Evolutionary conservation across 768 basidiomycete genomes (phyloP).

Genomic region (Phlebiopsis gigantea): DNA sequence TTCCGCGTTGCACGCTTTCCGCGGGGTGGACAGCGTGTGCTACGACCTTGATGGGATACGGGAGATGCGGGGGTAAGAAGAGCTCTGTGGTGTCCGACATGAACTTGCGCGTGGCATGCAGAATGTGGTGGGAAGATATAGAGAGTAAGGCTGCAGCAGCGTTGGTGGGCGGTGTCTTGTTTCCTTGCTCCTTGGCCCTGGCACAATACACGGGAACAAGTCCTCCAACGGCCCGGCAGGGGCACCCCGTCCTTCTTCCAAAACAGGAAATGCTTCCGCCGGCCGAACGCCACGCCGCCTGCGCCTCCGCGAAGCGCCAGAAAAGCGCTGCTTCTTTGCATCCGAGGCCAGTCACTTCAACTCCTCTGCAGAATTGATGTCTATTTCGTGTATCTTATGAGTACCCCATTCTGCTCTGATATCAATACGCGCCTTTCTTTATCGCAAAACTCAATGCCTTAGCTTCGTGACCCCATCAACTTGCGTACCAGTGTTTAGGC

Average conservation of each 20-base stretch:
- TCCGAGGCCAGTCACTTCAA: too few species aligned
- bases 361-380: too few species aligned
- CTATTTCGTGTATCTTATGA: too few species aligned
- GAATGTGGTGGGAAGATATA: background rate
- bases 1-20: slow-evolving; percentile 56
- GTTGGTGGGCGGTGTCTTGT: background rate
- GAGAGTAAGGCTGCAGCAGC: background rate
- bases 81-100: slow-evolving; percentile 70
- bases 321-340: too few species aligned
- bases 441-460: too few species aligned
- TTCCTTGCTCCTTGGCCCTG: slow-evolving; percentile 1
- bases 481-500: too few species aligned
- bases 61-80: slow-evolving; percentile 68
- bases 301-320: background rate
- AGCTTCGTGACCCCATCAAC: too few species aligned
- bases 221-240: slow-evolving; percentile 1
- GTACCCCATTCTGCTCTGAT: too few species aligned
- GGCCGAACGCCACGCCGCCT: background rate
- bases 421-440: too few species aligned
- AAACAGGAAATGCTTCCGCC: background rate
- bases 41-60: slow-evolving; percentile 82
- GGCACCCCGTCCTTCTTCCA: background rate
- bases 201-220: background rate
- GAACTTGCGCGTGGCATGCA: slow-evolving; percentile 13
- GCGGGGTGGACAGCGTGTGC: slow-evolving; percentile 51